Conservation (phyloP, 2,329 filamentous ascomycete species). For the Aspergillus ibericus region DNA sequence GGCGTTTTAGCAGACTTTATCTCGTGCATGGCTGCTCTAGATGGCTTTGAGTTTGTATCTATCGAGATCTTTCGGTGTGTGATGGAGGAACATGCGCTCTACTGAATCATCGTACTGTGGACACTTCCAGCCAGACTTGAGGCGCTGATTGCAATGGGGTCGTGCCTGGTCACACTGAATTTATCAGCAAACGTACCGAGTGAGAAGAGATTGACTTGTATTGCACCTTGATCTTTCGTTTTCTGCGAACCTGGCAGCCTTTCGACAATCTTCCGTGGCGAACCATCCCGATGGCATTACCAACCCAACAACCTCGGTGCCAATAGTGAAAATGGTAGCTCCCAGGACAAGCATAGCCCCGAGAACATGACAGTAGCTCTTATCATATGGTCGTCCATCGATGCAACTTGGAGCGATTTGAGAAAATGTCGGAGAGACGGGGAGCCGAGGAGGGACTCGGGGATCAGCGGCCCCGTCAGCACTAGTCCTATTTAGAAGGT, state of each 20-base stretch:
- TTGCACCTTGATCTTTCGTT: constrained; percentile 69
- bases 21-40: too few species aligned
- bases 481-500: constrained; percentile 16
- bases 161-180: constrained; percentile 13
- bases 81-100: constrained; percentile 17
- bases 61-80: neutral
- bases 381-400: too few species aligned
- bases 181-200: neutral
- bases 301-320: too few species aligned
- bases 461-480: neutral
- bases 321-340: neutral
- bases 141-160: constrained; percentile 14
- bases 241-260: constrained; percentile 74
- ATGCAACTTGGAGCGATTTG: neutral
- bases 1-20: neutral
- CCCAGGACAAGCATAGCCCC: too few species aligned
- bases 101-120: constrained; percentile 17
- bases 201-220: neutral
- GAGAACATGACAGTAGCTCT: too few species aligned
- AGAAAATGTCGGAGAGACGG: neutral
- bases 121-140: constrained; percentile 16
- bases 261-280: constrained; percentile 60
- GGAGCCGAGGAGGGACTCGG: neutral
- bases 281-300: constrained; percentile 4
- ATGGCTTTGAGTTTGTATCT: neutral